A percentile compares a stretch with the other conserved stretches of the same genome.
Conservation (phyloP, 2,329 filamentous ascomycete genomes). For the Neurospora crassa region DNA sequence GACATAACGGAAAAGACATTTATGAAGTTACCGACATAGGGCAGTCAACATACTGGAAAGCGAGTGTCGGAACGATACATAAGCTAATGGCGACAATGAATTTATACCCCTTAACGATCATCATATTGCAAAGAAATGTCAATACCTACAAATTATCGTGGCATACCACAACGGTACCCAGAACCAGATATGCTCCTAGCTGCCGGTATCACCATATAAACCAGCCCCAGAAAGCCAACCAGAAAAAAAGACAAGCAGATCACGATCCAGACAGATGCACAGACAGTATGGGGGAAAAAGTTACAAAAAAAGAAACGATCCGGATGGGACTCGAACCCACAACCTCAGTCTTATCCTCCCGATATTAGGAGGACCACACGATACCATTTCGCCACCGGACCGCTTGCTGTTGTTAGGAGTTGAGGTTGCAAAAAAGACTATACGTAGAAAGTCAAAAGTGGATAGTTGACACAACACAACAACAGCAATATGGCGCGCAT, state of each 20-base stretch:
- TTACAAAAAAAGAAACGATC: background rate
- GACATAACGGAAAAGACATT: background rate
- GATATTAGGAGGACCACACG: background rate
- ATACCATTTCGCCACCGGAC: conserved; percentile 1
- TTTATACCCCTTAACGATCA: background rate
- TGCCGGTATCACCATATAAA: background rate
- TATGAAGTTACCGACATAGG: accelerated
- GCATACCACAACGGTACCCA: background rate
- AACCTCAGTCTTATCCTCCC: background rate
- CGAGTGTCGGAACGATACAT: background rate
- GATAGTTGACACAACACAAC: background rate
- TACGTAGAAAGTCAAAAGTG: background rate
- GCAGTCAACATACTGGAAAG: background rate
- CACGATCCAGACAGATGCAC: background rate
- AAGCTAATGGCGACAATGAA: too few relatives aligned
- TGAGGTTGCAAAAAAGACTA: accelerated
- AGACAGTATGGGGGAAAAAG: background rate
- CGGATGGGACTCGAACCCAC: background rate
- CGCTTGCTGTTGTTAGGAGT: background rate
- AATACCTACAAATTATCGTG: too few relatives aligned
- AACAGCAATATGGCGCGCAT: background rate
- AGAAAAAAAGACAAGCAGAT: background rate
- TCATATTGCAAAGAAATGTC: background rate
- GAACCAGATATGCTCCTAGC: background rate
- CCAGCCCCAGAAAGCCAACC: background rate